Evolutionary conservation across 2,329 filamentous ascomycete species (phyloP), one percentile per base, ranked within the genome.

Genomic region (Leptographium radiaticola): DNA sequence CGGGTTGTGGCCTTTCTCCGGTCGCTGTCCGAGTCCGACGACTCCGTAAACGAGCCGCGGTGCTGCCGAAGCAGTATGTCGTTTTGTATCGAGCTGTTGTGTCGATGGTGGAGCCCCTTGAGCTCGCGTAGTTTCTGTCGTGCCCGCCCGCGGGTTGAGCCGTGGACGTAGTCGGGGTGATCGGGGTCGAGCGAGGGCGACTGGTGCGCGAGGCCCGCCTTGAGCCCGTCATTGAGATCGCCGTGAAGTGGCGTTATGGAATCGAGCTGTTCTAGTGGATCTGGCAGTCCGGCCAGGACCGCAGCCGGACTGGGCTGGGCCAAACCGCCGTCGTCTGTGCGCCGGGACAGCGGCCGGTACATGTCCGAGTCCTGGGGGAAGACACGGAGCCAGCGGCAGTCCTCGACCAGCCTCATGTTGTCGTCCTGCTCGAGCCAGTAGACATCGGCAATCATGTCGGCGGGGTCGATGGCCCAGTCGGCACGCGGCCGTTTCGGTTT

Each of bases 361-460:
- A 62, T 39, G 8, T 60, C 60, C 0, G 60, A 60, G 7, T 62
- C 60, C 25, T 69, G 68, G 1, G 80, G 75, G 58, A 87, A 94
- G 15, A 96, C 80, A 55, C 79, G 83, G 49, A 79, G 77, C 63
- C 89, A 89, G 62, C 87, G 74, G 15, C 83, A 81, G 66, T 95
- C 86, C 64, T 95, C 87, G 44, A 95, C 84, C 33, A 89, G 73
- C 52, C 76, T 76, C 65, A 90, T 94, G 67, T 96, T 89, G 55
- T 84, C 74, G 36, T 79, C 80, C 62, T 90, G 83, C 65, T 96
- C 89, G 25, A 94, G 71, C 93, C 93, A 98, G 63, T 90, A 88
- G 1, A 86, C 76, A 70, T 98, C 93, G 6, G 90, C 90, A 48
- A 97, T 72, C 66, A 96, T 77, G 65, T 97, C 90, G 54, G 87